Evolutionary conservation across 805 yeast genomes (phyloP).

Genomic region (Geotrichum ghanense): DNA sequence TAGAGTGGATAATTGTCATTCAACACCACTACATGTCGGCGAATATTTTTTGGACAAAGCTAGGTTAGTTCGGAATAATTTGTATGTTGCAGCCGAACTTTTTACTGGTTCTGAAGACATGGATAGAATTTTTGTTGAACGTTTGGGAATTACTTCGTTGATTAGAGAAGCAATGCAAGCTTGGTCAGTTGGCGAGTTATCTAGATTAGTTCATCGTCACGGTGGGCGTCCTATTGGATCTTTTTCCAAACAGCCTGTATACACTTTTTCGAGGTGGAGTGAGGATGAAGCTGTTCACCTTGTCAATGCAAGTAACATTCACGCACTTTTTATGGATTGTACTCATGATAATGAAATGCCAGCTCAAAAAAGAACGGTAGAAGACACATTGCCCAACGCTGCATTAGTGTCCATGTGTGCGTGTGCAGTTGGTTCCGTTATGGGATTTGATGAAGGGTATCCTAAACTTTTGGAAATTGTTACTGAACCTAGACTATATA

Average conservation of each 20-base stretch:
- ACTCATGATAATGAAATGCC: slow-evolving; percentile 95
- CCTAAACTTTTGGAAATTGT: slow-evolving; percentile 77
- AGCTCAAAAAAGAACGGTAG: slow-evolving; percentile 78
- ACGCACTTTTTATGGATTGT: slow-evolving; percentile 94
- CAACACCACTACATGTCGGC: slow-evolving; percentile 93
- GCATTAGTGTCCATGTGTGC: slow-evolving; percentile 89
- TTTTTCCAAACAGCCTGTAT: slow-evolving; percentile 67
- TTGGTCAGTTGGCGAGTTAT: slow-evolving; percentile 75
- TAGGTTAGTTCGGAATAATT: slow-evolving; percentile 67
- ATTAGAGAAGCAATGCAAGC: slow-evolving; percentile 98
- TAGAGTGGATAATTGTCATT: slow-evolving; percentile 90
- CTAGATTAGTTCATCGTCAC: slow-evolving; percentile 77
- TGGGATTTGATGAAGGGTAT: slow-evolving; percentile 89
- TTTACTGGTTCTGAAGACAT: slow-evolving; percentile 86
- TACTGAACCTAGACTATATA: slow-evolving; percentile 54
- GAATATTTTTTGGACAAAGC: slow-evolving; percentile 82
- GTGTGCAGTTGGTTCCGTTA: slow-evolving; percentile 87
- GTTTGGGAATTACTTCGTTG: slow-evolving; percentile 78
- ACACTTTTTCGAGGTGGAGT: slow-evolving; percentile 18
- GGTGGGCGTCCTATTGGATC: slow-evolving; percentile 97
- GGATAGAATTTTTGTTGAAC: slow-evolving; percentile 84
- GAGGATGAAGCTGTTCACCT: slow-evolving; percentile 25
- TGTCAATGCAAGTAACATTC: slow-evolving; percentile 65
- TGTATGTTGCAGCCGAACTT: slow-evolving; percentile 89
- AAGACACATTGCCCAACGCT: slow-evolving; percentile 90